Conservation (phyloP, 495 filamentous ascomycete species). For the Friedmanniomyces endolithicus region DNA sequence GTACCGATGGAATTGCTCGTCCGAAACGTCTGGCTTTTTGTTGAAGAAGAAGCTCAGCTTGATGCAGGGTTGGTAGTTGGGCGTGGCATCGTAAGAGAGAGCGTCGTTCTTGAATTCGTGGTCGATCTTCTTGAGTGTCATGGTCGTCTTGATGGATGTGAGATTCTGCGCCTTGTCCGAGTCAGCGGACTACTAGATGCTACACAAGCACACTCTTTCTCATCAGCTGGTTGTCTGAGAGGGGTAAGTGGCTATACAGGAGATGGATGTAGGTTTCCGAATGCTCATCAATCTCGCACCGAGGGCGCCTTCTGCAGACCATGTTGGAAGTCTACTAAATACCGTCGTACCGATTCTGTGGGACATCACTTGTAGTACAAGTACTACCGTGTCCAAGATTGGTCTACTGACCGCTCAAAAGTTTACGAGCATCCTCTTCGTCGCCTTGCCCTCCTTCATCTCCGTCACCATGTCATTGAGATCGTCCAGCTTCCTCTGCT, state of each 20-base stretch:
- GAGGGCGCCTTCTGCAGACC: neutral
- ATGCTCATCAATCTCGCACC: neutral
- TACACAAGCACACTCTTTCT: neutral
- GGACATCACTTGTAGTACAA: neutral
- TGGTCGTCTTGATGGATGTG: constrained; percentile 3
- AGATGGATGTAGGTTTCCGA: neutral
- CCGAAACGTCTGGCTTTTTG: constrained; percentile 25
- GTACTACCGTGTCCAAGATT: neutral
- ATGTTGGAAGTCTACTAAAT: no score
- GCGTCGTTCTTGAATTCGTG: constrained; percentile 20
- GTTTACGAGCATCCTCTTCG: constrained; percentile 22
- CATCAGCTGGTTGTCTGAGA: neutral
- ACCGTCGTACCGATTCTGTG: neutral
- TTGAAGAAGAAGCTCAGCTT: constrained; percentile 28
- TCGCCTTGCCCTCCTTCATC: constrained; percentile 25
- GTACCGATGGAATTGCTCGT: constrained; percentile 27
- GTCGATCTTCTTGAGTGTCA: constrained; percentile 26
- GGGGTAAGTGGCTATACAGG: neutral
- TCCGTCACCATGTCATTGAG: constrained; percentile 26
- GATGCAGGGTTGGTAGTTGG: constrained; percentile 27
- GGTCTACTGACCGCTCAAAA: constrained; percentile 10
- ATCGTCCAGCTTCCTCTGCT: constrained; percentile 29
- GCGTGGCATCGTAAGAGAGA: constrained; percentile 21
- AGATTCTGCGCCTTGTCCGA: neutral
- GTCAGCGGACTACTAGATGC: neutral